Percentiles rank a stretch among this genome's conserved stretches.
Conservation (phyloP, 345 rosid genomes). For the Populus euphratica region DNA sequence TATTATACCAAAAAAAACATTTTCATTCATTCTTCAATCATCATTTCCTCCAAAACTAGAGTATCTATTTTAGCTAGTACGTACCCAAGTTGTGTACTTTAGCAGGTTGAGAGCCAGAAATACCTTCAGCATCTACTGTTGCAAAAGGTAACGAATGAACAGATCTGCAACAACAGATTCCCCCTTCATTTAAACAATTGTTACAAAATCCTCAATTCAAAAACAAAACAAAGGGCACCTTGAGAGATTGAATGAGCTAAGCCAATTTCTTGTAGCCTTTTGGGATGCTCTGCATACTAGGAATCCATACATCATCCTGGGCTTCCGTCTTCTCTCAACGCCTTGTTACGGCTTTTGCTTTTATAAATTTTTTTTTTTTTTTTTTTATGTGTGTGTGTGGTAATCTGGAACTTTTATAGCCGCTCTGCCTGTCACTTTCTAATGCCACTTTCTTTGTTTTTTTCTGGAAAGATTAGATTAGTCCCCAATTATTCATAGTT, state of each 20-base stretch:
- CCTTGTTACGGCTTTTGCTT: too few species aligned
- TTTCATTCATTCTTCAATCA: slow-evolving; percentile 9
- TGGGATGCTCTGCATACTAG: slow-evolving; percentile 36
- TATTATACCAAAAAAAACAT: slow-evolving; percentile 21
- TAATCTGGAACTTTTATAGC: too few species aligned
- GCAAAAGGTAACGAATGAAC: slow-evolving; percentile 76
- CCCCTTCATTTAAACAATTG: neutral
- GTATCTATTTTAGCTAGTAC: neutral
- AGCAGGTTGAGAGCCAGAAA: slow-evolving; percentile 84
- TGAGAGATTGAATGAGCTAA: slow-evolving; percentile 34
- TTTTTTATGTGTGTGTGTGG: too few species aligned
- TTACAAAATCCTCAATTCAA: neutral
- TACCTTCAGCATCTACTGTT: slow-evolving; percentile 70
- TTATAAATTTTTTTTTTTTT: too few species aligned
- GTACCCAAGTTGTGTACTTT: slow-evolving; percentile 84
- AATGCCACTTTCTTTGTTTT: too few species aligned
- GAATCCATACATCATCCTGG: slow-evolving; percentile 41
- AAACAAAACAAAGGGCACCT: slow-evolving; percentile 34
- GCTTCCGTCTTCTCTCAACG: too few species aligned
- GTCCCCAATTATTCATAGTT: too few species aligned
- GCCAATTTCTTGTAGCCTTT: slow-evolving; percentile 24
- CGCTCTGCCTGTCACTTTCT: too few species aligned
- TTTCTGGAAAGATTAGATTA: too few species aligned
- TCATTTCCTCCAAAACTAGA: neutral
- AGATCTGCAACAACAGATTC: slow-evolving; percentile 38